A percentile compares a stretch with the other conserved stretches of the same genome.
phyloP scores from a whole-genome alignment of 2,329 filamentous ascomycete species.

The Arthroderma sp. region DNA sequence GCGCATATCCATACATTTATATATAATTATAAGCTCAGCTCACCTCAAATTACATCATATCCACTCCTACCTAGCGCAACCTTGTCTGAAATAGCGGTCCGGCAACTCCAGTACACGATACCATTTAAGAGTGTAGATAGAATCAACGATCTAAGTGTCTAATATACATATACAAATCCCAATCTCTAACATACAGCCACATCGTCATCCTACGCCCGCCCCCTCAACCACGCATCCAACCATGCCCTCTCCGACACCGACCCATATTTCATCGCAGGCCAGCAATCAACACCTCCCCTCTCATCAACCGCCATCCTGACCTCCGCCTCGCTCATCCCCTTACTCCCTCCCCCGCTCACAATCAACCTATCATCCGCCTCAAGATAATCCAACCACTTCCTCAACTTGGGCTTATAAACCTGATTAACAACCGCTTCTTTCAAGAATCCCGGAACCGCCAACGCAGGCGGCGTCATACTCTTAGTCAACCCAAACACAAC shows the following conservation, averaged over 20 bases:
- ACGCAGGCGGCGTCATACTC: conserved; percentile 14
- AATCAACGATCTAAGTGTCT: too few relatives aligned
- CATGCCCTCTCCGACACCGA: conserved; percentile 22
- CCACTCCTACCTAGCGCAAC: too few relatives aligned
- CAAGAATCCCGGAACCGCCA: conserved; percentile 8
- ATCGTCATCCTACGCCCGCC: neutral
- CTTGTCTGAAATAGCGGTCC: too few relatives aligned
- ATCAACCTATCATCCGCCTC: conserved; percentile 60
- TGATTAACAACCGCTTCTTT: conserved; percentile 28
- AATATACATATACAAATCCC: neutral
- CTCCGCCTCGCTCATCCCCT: conserved; percentile 49
- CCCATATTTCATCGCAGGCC: conserved; percentile 11
- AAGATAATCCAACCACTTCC: conserved; percentile 48
- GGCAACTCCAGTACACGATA: too few relatives aligned
- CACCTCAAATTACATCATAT: too few relatives aligned
- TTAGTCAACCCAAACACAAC: conserved; percentile 22
- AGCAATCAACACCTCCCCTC: conserved; percentile 39
- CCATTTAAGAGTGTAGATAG: too few relatives aligned
- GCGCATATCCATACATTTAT: neutral
- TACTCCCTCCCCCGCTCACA: conserved; percentile 46
- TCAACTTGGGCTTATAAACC: conserved; percentile 43
- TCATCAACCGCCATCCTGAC: conserved; percentile 58
- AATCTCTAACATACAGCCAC: neutral
- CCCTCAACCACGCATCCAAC: conserved; percentile 24
- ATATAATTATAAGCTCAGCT: neutral